phyloP scores from a whole-genome alignment of 108 stramenopile genomes.

The Pseudonitzschia multiseries region DNA sequence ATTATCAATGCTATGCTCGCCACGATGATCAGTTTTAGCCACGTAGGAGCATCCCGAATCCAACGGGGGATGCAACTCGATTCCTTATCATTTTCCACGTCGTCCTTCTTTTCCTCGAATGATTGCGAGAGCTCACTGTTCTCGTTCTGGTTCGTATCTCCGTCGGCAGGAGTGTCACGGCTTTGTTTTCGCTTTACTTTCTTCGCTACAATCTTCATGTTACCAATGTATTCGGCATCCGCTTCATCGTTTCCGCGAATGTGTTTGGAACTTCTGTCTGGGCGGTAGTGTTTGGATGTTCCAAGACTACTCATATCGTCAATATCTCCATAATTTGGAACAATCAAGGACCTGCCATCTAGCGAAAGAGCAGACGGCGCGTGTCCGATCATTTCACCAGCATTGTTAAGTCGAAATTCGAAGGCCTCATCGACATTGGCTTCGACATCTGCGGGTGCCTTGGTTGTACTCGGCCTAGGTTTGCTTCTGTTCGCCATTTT shows the following conservation, averaged over 20 bases:
- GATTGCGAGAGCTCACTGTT: constrained; percentile 3
- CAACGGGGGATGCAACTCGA: constrained; percentile 35
- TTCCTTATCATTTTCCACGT: neutral
- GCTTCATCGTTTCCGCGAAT: no score
- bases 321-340: constrained; percentile 29
- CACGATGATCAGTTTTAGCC: constrained; percentile 45
- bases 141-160: neutral
- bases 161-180: neutral
- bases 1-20: constrained; percentile 33
- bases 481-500: neutral
- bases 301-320: constrained; percentile 39
- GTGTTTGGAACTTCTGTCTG: neutral
- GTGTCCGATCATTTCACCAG: constrained; percentile 18
- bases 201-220: constrained; percentile 12
- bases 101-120: constrained; percentile 10
- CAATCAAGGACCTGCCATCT: constrained; percentile 31
- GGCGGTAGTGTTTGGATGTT: constrained; percentile 14
- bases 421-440: neutral
- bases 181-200: neutral
- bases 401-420: neutral
- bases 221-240: constrained; percentile 1
- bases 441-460: neutral
- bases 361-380: constrained; percentile 25
- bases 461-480: neutral
- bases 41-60: constrained; percentile 42